Base-by-base conservation (phyloP, 352 stramenopile species). In the Thalassiosira sp. region DNA sequence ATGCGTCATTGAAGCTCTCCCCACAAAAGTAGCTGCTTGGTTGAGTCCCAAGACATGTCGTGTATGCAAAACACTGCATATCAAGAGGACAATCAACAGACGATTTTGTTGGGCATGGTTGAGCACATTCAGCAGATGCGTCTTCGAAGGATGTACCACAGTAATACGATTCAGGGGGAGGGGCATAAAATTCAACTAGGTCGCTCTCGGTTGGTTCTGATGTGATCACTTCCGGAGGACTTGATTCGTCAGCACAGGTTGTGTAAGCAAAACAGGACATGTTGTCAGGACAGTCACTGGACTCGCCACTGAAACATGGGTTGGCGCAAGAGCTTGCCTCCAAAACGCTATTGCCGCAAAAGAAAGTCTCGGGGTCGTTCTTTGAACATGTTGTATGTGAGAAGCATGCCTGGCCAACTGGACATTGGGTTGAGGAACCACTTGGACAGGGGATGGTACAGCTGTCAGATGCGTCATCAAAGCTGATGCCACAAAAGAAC, bases 91-190 rank as follows among this genome's bases (percentile, higher is more conserved):
- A 77, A 2, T 70, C 37, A 48, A 48, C 48, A 49, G 51, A 27
- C 48, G 51, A 49, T 59, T 57, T 64, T 11, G 3, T 16, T 42
- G 67, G 56, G 25, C 68, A 77, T 52, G 68, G 68, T 48, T 48
- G 37, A 25, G 24, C 27, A 66, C 68, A 77, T 8, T 54, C 11
- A 18, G 62, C 46, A 18, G 72, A 80, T 25, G 72, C 72, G 53
- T 80, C 72, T 20, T 80, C 63, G 27, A 72, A 80, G 13, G 13
- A 57, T 65, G 24, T 40, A 10, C 72, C 72, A 70, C 75, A 83
- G 27, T 61, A 84, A 53, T 77, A 84, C n/a, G 76, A 80, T 63
- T 77, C 76, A 28, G 28, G 43, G 11, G 67, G 67, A 48, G 46
- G 16, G 10, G 40, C 35, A 56, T 24, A 2, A 28, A 16, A 5